A percentile compares a stretch with the other conserved stretches of the same genome.
phyloP scores from a whole-genome alignment of 192 early-diverging fungal species.

The Piromyces sp. region DNA sequence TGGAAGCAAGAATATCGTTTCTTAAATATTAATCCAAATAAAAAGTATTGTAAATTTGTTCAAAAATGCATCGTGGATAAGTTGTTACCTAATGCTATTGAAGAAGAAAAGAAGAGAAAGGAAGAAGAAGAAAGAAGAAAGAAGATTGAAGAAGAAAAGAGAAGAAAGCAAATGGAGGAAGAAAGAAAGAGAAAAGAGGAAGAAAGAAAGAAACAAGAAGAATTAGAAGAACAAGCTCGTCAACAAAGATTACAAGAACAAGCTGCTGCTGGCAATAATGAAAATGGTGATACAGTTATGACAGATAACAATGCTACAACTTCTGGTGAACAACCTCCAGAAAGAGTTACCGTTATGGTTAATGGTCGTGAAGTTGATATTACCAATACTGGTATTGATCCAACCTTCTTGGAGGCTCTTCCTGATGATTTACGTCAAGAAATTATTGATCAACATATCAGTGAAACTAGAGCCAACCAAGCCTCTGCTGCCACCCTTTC shows the following conservation, averaged over 20 bases:
- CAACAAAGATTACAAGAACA: constrained; percentile 1
- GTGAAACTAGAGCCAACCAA: constrained; percentile 21
- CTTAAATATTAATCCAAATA: constrained; percentile 44
- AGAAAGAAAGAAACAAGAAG: not conserved
- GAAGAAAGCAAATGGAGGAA: constrained; percentile 2
- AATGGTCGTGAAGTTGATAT: constrained; percentile 73
- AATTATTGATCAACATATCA: constrained; percentile 67
- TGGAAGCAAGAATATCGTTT: constrained; percentile 77
- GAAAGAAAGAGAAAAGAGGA: constrained; percentile 5
- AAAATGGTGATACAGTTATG: constrained; percentile 6
- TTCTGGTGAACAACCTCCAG: constrained; percentile 1
- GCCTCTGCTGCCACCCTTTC: constrained; percentile 11
- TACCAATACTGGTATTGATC: constrained; percentile 83
- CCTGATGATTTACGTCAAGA: constrained; percentile 88
- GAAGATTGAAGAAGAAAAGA: constrained; percentile 17
- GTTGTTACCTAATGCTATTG: constrained; percentile 59
- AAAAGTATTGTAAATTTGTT: constrained; percentile 41
- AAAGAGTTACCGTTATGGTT: constrained; percentile 45
- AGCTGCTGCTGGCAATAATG: constrained; percentile 2
- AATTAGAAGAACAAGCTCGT: constrained; percentile 4
- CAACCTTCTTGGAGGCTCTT: constrained; percentile 78
- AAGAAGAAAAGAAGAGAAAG: constrained; percentile 14
- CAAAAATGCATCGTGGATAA: constrained; percentile 44
- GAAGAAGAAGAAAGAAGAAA: constrained; percentile 8
- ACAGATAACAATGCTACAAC: not conserved